These are phyloP conservation scores for Nothophytophthora sp. DNA, from an alignment of 352 stramenopile species.

Conservation along the genomic window DNA sequence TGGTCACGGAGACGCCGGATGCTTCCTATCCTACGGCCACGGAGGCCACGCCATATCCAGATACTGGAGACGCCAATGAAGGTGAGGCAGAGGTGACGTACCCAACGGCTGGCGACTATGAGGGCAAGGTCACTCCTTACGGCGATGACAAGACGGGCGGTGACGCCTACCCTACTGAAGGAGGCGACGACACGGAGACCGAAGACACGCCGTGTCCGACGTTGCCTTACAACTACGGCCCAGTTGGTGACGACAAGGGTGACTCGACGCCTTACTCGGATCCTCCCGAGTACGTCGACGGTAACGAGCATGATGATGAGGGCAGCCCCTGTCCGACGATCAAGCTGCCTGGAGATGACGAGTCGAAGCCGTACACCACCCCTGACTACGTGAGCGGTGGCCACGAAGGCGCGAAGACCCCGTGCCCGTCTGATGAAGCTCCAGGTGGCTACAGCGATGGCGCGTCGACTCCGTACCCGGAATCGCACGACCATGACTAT, in stretches of 20 bases:
- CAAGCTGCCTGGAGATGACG: background rate
- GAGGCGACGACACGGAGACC: background rate
- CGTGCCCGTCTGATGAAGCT: too few species aligned
- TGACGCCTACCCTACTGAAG: constrained; percentile 2
- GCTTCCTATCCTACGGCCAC: too few species aligned
- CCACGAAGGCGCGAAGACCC: background rate
- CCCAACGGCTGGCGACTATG: too few species aligned
- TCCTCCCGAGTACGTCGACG: background rate
- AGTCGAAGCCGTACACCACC: too few species aligned
- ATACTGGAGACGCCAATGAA: too few species aligned
- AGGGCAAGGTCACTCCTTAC: background rate
- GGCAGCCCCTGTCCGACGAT: background rate
- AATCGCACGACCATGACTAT: too few species aligned
- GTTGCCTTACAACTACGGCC: constrained; percentile 8
- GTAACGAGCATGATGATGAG: background rate
- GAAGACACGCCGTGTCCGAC: constrained; percentile 6
- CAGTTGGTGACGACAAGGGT: background rate
- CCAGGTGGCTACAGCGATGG: too few species aligned
- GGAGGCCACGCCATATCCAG: too few species aligned
- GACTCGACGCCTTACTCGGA: background rate
- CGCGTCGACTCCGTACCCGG: too few species aligned
- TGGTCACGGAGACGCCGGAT: constrained; percentile 10
- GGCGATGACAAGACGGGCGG: background rate
- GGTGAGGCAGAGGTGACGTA: too few species aligned
- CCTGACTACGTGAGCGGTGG: background rate